Conservation (phyloP, 2,329 filamentous ascomycete genomes). For the Ilyonectria mors-panacis region DNA sequence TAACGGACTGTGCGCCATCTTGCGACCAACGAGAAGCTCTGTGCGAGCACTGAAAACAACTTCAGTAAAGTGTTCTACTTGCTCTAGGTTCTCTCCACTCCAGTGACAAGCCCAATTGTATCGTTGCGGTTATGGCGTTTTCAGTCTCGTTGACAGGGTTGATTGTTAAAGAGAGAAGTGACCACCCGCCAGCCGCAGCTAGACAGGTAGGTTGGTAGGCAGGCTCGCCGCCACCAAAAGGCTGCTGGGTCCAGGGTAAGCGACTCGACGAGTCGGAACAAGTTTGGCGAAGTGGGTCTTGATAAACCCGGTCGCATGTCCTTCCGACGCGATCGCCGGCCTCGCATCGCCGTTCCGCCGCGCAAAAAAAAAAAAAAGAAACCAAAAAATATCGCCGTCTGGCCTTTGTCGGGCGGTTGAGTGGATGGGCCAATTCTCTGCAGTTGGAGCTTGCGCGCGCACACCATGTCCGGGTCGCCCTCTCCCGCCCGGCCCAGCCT, state of each 20-base stretch:
- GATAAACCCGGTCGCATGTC: conserved; percentile 3
- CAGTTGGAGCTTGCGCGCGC: not conserved
- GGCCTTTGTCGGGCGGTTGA: conserved; percentile 10
- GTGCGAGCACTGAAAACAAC: not conserved
- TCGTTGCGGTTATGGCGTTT: not conserved
- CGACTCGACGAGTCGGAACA: not conserved
- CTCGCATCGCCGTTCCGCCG: conserved; percentile 7
- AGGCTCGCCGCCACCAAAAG: not conserved
- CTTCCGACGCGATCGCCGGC: conserved; percentile 6
- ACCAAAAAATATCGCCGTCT: not conserved
- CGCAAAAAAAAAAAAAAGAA: not conserved
- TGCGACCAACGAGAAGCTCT: conserved; percentile 29
- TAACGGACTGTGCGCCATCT: conserved; percentile 63
- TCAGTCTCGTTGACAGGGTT: not conserved
- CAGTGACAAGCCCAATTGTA: not conserved
- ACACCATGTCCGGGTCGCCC: conserved; percentile 41
- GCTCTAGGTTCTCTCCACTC: not conserved
- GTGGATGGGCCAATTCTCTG: conserved; percentile 11
- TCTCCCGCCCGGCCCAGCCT: conserved; percentile 66
- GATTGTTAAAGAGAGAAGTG: not conserved
- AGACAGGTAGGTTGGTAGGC: not conserved
- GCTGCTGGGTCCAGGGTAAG: not conserved
- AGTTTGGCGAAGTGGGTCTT: not conserved
- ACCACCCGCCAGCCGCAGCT: not conserved
- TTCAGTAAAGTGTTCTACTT: no score